A percentile compares a stretch with the other conserved stretches of the same genome.
Evolutionary conservation across 2,329 filamentous ascomycete species (phyloP).

Genomic region (Monilinia polystroma): DNA sequence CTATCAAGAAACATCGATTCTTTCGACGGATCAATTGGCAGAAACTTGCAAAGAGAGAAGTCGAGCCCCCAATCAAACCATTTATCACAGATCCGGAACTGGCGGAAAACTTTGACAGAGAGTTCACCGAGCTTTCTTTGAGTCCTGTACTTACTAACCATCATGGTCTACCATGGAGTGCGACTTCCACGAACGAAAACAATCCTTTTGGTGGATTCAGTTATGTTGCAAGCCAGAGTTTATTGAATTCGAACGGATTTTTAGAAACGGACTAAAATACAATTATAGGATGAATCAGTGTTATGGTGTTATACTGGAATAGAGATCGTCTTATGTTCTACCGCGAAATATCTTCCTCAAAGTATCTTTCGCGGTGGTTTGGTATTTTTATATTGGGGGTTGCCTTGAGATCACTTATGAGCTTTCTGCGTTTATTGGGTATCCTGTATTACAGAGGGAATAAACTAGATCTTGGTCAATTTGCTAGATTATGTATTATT

Average conservation of each 20-base stretch:
- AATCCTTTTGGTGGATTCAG: conserved; percentile 42
- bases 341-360: not conserved
- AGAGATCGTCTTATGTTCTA: not conserved
- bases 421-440: not conserved
- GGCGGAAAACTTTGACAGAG: conserved; percentile 92
- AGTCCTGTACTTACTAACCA: conserved; percentile 62
- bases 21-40: conserved; percentile 97
- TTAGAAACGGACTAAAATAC: conserved; percentile 26
- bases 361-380: not conserved
- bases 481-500: not conserved
- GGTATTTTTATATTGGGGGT: not conserved
- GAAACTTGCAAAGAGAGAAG: conserved; percentile 74
- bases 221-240: conserved; percentile 40
- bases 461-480: not conserved
- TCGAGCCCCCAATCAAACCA: conserved; percentile 86
- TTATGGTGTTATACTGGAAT: not conserved
- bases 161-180: conserved; percentile 33
- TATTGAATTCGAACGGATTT: conserved; percentile 38
- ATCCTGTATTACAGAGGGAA: not conserved
- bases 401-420: not conserved
- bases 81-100: conserved; percentile 93
- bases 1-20: conserved; percentile 90
- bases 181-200: conserved; percentile 28
- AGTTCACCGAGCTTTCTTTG: conserved; percentile 84
- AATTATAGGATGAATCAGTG: conserved; percentile 16